Conservation (phyloP, 2,329 filamentous ascomycete species). For the Ilyonectria robusta region DNA sequence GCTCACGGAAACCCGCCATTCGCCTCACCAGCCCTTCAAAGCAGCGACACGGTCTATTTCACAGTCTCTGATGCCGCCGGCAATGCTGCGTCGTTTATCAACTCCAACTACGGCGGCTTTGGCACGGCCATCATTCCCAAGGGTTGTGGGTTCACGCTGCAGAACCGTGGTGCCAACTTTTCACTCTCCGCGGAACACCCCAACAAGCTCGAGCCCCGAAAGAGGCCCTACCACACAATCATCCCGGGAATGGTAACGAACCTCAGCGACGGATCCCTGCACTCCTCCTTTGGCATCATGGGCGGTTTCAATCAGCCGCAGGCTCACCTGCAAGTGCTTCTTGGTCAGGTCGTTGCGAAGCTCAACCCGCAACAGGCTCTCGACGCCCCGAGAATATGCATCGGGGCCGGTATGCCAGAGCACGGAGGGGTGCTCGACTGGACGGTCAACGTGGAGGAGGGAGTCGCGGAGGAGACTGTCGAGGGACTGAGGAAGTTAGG, state of each 20-base stretch:
- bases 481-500: slow-evolving; percentile 78
- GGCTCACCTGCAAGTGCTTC: slow-evolving; percentile 91
- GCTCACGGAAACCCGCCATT: slow-evolving; percentile 74
- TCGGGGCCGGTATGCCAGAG: slow-evolving; percentile 80
- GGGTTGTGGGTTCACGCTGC: slow-evolving; percentile 92
- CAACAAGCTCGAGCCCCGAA: slow-evolving; percentile 84
- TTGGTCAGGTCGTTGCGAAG: slow-evolving; percentile 89
- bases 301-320: slow-evolving; percentile 99
- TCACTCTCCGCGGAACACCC: slow-evolving; percentile 79
- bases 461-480: slow-evolving; percentile 78
- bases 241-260: slow-evolving; percentile 94
- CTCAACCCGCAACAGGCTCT: slow-evolving; percentile 89
- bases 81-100: slow-evolving; percentile 97
- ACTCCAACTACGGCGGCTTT: slow-evolving; percentile 92
- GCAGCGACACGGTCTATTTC: slow-evolving; percentile 96
- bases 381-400: slow-evolving; percentile 92
- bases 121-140: slow-evolving; percentile 88
- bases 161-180: slow-evolving; percentile 94
- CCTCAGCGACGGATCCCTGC: slow-evolving; percentile 77
- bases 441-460: slow-evolving; percentile 86
- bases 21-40: slow-evolving; percentile 80
- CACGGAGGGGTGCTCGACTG: slow-evolving; percentile 70
- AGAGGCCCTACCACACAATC: slow-evolving; percentile 97
- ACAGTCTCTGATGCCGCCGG: slow-evolving; percentile 84
- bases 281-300: slow-evolving; percentile 96